Conservation (phyloP, 2,329 filamentous ascomycete genomes). For the Macrophomina tecta region DNA sequence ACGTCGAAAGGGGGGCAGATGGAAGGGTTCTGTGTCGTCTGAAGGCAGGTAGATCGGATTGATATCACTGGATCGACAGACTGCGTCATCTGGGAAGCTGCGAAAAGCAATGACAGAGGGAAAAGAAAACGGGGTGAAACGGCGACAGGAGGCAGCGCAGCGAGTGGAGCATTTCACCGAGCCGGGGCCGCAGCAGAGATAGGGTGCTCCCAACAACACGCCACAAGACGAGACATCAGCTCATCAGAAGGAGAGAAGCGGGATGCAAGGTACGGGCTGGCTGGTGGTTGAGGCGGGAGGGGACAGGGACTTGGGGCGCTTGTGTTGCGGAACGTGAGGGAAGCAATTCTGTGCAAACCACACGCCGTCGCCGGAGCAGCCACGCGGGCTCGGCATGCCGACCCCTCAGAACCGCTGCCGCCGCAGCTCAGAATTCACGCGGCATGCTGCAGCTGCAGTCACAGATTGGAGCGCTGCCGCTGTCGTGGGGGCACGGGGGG, state of each 20-base stretch:
- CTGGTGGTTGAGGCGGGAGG: not conserved
- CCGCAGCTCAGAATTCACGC: not conserved
- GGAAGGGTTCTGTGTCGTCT: not conserved
- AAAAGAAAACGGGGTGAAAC: slow-evolving; percentile 6
- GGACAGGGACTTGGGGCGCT: not conserved
- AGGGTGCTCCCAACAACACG: slow-evolving; percentile 23
- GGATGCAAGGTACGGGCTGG: not conserved
- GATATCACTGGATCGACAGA: slow-evolving; percentile 16
- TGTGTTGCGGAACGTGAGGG: not conserved
- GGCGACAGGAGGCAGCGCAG: slow-evolving; percentile 14
- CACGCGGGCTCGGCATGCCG: slow-evolving; percentile 21
- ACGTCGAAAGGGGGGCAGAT: not conserved
- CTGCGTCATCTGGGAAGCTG: slow-evolving; percentile 7
- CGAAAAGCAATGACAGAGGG: not conserved
- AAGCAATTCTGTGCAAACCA: not conserved
- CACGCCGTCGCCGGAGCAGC: slow-evolving; percentile 15
- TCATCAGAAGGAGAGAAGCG: slow-evolving; percentile 12
- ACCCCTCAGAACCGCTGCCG: not conserved
- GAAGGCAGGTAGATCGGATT: not conserved
- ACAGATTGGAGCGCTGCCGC: not conserved
- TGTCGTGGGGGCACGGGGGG: not conserved
- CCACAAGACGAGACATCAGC: slow-evolving; percentile 23
- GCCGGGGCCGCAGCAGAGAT: slow-evolving; percentile 12
- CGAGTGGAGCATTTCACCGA: slow-evolving; percentile 20
- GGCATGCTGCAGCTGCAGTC: slow-evolving; percentile 4